These are phyloP conservation scores for Hordeum pubiflorum DNA, from an alignment of 202 grass and related monocot genomes.

Conservation along the genomic window DNA sequence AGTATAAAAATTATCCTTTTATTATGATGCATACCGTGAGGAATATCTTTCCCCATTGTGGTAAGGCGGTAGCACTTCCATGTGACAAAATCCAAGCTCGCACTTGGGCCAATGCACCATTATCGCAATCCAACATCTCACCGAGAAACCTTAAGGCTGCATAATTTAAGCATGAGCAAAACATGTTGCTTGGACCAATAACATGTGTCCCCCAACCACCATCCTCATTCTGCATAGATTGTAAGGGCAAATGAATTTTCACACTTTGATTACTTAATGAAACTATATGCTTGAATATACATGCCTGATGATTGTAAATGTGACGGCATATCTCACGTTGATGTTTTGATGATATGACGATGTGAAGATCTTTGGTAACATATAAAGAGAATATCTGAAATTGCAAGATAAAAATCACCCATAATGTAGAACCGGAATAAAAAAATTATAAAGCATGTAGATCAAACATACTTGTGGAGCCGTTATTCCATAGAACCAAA, in stretches of 20 bases:
- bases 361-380: not conserved
- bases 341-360: not conserved
- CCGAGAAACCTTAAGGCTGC: slow-evolving; percentile 9
- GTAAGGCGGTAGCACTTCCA: not conserved
- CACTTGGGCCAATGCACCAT: not conserved
- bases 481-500: no score
- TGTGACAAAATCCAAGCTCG: slow-evolving; percentile 6
- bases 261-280: not conserved
- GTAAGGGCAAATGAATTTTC: not conserved
- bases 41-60: slow-evolving; percentile 8
- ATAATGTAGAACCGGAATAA: no score
- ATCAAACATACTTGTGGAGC: no score
- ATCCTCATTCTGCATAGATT: not conserved
- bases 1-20: no score
- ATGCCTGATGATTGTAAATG: slow-evolving; percentile 5
- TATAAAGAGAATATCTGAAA: not conserved
- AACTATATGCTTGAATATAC: not conserved
- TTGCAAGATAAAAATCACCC: not conserved
- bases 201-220: not conserved
- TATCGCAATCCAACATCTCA: not conserved
- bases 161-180: slow-evolving; percentile 16
- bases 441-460: no score
- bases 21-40: not conserved
- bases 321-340: not conserved
- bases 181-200: not conserved